Base-by-base conservation (phyloP, 257 asterid species). In the Jacaranda copaia region DNA sequence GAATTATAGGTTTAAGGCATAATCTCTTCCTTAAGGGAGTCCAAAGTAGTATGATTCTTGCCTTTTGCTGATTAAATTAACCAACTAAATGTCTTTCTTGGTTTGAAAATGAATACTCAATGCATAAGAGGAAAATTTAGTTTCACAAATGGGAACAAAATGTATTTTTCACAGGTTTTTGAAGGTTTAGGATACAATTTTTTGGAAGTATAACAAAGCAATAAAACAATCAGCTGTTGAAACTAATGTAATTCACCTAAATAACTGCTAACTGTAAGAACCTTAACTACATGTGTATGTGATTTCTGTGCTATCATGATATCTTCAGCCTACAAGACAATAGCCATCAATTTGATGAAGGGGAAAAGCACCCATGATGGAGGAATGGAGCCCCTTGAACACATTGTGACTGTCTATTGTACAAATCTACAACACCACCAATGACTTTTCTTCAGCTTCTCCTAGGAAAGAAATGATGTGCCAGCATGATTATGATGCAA, bases 401-500 rank as follows among this genome's bases (percentile, higher is more conserved):
- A 63, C 69, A 60, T 61, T 51, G 15, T 25, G 36, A 56, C n/a
- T 53, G 39, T 43, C 15, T 56, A 53, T 65, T 56, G 36, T 36
- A 4, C 8, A 57, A 55, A 57, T 68, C 42, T 14, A 19, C 46
- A 58, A 68, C 46, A 42, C 1, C 46, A 42, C 8, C 4, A 42
- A 42, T 42, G 46, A 42, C 46, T 15, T 48, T n/a, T 32, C 38
- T 49, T 60, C 39, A 38, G 45, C 15, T 45, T 18, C 2, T 39
- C 43, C 82, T 79, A 93, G 0, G 95, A 82, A 13, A 90, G 74
- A 79, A 92, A 92, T 2, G 97, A 93, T 3, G 99, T 95, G 5
- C 97, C 97, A 2, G 98, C 97, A 79, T 90, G 96, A 74, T 89
- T 92, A 76, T 92, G 96, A 81, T 95, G 99, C 74, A 95, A 74